Evolutionary conservation across 2,329 filamentous ascomycete species (phyloP).

Genomic region (Sporothrix dimorphospora): DNA sequence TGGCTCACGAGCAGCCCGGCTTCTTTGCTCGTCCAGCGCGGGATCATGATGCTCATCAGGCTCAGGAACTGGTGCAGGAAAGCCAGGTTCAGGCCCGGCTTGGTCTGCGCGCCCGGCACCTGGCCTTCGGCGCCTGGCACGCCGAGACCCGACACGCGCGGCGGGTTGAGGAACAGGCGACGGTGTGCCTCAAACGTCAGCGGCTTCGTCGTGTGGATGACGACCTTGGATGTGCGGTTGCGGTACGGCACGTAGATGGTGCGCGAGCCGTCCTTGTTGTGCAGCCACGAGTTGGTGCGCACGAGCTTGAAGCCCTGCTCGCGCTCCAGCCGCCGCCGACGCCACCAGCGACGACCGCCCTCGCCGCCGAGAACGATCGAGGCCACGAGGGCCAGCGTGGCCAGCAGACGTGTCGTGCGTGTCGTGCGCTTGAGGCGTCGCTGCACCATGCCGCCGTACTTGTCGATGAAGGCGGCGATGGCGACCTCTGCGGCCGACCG

Average conservation of each 20-base stretch:
- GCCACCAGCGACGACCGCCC: slow-evolving; percentile 79
- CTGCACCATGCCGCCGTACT: slow-evolving; percentile 58
- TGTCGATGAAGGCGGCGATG: slow-evolving; percentile 64
- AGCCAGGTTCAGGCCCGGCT: slow-evolving; percentile 90
- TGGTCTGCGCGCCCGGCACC: slow-evolving; percentile 86
- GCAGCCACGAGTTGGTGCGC: slow-evolving; percentile 87
- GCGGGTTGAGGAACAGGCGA: slow-evolving; percentile 88
- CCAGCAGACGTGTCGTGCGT: slow-evolving; percentile 71
- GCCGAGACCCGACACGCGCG: slow-evolving; percentile 75
- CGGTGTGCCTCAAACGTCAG: slow-evolving; percentile 97
- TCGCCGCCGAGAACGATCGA: slow-evolving; percentile 80
- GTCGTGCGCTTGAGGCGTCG: slow-evolving; percentile 66
- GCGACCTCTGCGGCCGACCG: slow-evolving; percentile 67
- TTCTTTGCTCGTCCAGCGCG: slow-evolving; percentile 93
- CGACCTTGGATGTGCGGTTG: slow-evolving; percentile 84
- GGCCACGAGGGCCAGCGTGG: slow-evolving; percentile 73
- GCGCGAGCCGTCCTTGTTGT: slow-evolving; percentile 91
- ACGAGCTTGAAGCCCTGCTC: slow-evolving; percentile 82
- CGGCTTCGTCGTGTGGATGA: slow-evolving; percentile 85
- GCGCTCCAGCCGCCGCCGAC: slow-evolving; percentile 71
- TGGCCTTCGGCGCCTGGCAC: slow-evolving; percentile 71
- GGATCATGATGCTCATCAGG: slow-evolving; percentile 96
- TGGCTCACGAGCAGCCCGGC: slow-evolving; percentile 88
- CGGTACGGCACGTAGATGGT: slow-evolving; percentile 96
- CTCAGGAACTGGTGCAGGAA: slow-evolving; percentile 97